Evolutionary conservation across 768 basidiomycete genomes (phyloP), one percentile per base, ranked within the genome.

Genomic region (Mycena amicta): DNA sequence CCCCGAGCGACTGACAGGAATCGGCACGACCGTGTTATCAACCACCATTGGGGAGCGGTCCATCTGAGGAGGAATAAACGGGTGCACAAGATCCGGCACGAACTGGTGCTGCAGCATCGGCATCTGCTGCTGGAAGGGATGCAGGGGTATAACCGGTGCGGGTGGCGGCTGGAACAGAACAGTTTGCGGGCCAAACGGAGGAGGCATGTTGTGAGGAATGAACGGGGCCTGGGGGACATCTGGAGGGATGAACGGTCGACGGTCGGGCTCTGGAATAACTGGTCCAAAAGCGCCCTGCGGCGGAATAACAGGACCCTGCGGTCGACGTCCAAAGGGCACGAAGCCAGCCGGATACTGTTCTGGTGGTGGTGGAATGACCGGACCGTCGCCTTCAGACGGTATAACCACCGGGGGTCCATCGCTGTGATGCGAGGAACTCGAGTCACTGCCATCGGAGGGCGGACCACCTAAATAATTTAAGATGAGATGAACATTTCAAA

Each of bases 291-390:
- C 33, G 8, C 8, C 33, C 5, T 16, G 77, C 25, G 66, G 68
- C 6, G 80, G 78, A 52, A 81, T 70, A 22, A 80, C 75, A 8
- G 74, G 74, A 15, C 59, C 61, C 11, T 22, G 33, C 29, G 52
- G 49, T 30, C 30, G 33, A 37, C 33, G 33, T 8, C 8, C 33
- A 37, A 37, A 55, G 29, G 51, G 56, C n/a, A 55, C 52, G n/a
- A 65, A 65, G 22, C 63, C 63, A 18, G 55, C 54, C 1, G 53
- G 50, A 0, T 46, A 49, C 22, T 5, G 47, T 26, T 28, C 26
- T 22, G 47, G 47, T 23, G 47, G 15, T 8, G 43, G 43, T 23
- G 43, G 47, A 22, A 49, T 49, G 27, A 49, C 47, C 5, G 47
- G 46, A 4, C n/a, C 23, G 28, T 43, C 49, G 22, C 28, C 50